Base-by-base conservation (phyloP, 768 basidiomycete genomes). In the Kwoniella sp. region DNA sequence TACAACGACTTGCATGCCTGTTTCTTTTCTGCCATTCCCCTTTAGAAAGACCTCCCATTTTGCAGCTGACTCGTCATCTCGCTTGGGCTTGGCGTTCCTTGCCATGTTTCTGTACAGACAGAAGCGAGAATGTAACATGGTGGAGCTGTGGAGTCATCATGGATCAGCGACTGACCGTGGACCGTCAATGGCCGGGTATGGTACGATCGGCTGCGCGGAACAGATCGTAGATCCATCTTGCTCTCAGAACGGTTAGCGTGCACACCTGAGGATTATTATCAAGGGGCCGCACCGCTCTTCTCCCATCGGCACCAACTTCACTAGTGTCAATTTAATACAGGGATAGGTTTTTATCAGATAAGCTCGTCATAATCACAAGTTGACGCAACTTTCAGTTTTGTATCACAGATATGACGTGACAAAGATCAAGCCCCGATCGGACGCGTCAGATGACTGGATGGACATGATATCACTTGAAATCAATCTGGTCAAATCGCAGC, bases 91-190 rank as follows among this genome's bases (percentile, higher is more conserved):
- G 34, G 34, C 34, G 34, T 34, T 13, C 7, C 13, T 34, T 34
- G 34, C 20, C 20, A 11, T 45, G 41, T 45, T 17, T 45, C 5
- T 37, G 34, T 5, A 37, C 34, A 17, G 41, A 45, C 11, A 8
- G 41, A 45, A 45, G 41, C 41, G 41, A 45, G 17, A 37, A 45
- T n/a, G n/a, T n/a, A n/a, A n/a, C n/a, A n/a, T n/a, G n/a, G n/a
- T n/a, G n/a, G n/a, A n/a, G n/a, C n/a, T n/a, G 41, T 45, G 41
- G 41, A 45, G 41, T 17, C 11, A 45, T 8, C 41, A 45, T 45
- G 41, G 41, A 45, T 45, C 41, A 34, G 41, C 41, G 41, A n/a
- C n/a, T n/a, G n/a, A n/a, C n/a, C 41, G 41, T 45, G 41, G 41
- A 45, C 8, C 9, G 41, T 17, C 15, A 17, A 20, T 45, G 41